phyloP scores from a whole-genome alignment of 2,329 filamentous ascomycete species.

The Didymella segeticola region DNA sequence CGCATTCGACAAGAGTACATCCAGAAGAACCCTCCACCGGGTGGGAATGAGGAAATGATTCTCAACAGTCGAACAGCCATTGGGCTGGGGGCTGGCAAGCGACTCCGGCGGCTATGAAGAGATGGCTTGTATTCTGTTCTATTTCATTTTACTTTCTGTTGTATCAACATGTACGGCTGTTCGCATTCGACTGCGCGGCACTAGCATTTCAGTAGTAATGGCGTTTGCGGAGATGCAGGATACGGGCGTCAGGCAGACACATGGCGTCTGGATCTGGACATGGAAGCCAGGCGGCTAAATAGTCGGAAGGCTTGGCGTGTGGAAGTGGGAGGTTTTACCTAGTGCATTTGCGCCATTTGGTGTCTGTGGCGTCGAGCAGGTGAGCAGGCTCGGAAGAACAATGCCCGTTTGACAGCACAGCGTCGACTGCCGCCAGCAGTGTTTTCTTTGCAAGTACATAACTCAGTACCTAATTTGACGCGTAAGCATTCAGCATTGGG shows the following conservation, averaged over 20 bases:
- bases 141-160: slow-evolving; percentile 17
- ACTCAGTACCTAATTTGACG: neutral
- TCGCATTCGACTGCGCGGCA: slow-evolving; percentile 26
- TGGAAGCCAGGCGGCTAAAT: slow-evolving; percentile 12
- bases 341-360: slow-evolving; percentile 17
- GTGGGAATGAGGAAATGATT: slow-evolving; percentile 37
- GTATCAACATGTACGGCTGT: slow-evolving; percentile 25
- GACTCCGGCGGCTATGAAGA: slow-evolving; percentile 38
- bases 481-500: neutral
- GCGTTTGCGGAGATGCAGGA: slow-evolving; percentile 20
- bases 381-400: slow-evolving; percentile 6
- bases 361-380: slow-evolving; percentile 14
- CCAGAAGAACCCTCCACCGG: slow-evolving; percentile 42
- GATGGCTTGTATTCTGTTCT: neutral
- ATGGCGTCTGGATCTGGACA: slow-evolving; percentile 1
- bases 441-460: neutral
- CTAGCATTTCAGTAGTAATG: slow-evolving; percentile 36
- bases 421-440: neutral
- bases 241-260: slow-evolving; percentile 4
- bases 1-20: slow-evolving; percentile 54
- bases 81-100: slow-evolving; percentile 46
- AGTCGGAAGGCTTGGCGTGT: slow-evolving; percentile 8
- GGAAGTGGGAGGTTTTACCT: slow-evolving; percentile 8
- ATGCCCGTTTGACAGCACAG: neutral
- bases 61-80: slow-evolving; percentile 48